phyloP scores from a whole-genome alignment of 139 green algal species.

The Spirogloea muscicola region DNA sequence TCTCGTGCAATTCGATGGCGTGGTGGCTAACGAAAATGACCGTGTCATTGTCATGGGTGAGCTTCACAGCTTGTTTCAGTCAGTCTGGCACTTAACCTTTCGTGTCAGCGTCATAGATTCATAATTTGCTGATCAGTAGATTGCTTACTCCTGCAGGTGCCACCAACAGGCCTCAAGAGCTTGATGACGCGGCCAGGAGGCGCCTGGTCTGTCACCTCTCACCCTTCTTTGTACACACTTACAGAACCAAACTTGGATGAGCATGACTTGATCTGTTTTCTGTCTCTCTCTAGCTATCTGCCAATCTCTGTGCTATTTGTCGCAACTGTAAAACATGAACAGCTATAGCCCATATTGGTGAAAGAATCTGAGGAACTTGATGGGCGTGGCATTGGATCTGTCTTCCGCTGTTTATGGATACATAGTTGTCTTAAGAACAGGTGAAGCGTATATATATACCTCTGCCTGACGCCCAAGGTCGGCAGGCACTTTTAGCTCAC shows the following conservation, averaged over 20 bases:
- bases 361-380: neutral
- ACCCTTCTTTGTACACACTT: neutral
- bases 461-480: constrained; percentile 75
- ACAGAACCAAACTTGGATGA: constrained; percentile 46
- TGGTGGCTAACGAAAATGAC: constrained; percentile 34
- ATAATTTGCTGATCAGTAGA: neutral
- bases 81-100: no score
- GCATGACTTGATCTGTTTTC: no score
- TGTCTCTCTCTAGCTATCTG: neutral
- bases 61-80: no score
- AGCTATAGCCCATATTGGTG: no score
- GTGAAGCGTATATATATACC: constrained; percentile 98
- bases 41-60: constrained; percentile 48
- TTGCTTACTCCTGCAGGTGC: constrained; percentile 59
- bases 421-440: constrained; percentile 6
- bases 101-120: no score
- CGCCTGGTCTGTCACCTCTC: constrained; percentile 76
- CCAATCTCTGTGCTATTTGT: neutral
- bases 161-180: constrained; percentile 94
- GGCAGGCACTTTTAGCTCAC: constrained; percentile 41
- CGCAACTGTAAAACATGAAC: neutral
- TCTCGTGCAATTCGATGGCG: constrained; percentile 90
- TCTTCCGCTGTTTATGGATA: no score
- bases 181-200: constrained; percentile 90
- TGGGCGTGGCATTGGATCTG: neutral